A percentile compares a stretch with the other conserved stretches of the same genome.
Evolutionary conservation across 148 eudicot genomes (phyloP).

Genomic region (Salicornia ramosissima): DNA sequence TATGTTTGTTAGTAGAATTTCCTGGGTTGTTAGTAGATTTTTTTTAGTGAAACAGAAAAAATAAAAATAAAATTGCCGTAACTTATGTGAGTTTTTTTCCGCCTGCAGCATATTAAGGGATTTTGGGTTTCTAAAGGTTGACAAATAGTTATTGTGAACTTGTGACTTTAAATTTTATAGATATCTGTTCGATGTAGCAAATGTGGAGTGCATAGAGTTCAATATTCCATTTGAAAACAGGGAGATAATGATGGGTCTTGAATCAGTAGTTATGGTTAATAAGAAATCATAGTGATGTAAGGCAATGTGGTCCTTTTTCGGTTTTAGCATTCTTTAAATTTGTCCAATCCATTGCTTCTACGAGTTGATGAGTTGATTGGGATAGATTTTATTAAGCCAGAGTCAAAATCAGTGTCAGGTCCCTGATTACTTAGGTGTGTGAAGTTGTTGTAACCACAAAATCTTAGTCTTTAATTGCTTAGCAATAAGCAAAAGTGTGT

Average conservation of each 20-base stretch:
- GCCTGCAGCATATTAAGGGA: not conserved
- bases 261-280: not conserved
- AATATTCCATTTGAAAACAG: not conserved
- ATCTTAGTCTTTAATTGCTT: no score
- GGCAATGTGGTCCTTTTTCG: not conserved
- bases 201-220: not conserved
- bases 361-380: not conserved
- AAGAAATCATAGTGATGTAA: not conserved
- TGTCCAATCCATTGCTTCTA: not conserved
- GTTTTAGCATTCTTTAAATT: not conserved
- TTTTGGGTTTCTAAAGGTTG: not conserved
- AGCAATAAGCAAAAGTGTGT: no score
- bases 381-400: not conserved
- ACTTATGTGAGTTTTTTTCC: slow-evolving; percentile 5
- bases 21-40: not conserved
- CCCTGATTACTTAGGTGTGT: no score
- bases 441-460: no score
- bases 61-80: not conserved
- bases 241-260: not conserved
- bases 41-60: not conserved
- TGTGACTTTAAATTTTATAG: not conserved
- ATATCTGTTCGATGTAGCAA: not conserved
- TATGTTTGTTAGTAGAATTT: no score
- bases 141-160: not conserved
- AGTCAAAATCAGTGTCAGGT: no score